These are phyloP conservation scores for Sporothrix luriei DNA, from an alignment of 2,329 filamentous ascomycete genomes.

Conservation along the genomic window DNA sequence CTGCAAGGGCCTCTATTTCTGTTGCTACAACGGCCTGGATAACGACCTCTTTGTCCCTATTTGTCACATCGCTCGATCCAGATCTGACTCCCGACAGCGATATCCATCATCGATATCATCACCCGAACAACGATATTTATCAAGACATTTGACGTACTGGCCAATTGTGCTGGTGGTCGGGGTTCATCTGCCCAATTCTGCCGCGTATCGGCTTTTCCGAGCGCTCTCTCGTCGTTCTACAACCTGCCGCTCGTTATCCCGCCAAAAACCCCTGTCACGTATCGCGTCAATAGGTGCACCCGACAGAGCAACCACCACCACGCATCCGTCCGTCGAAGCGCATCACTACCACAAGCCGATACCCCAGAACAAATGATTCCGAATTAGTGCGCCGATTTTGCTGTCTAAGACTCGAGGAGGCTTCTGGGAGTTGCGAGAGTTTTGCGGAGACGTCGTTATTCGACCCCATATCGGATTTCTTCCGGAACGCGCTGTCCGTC, in stretches of 20 bases:
- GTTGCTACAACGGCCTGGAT: background rate
- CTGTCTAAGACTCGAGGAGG: constrained; percentile 13
- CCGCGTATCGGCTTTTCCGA: constrained; percentile 17
- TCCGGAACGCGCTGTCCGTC: background rate
- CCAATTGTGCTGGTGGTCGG: background rate
- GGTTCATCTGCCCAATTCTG: constrained; percentile 14
- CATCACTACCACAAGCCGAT: background rate
- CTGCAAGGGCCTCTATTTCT: background rate
- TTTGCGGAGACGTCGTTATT: background rate
- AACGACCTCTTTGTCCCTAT: background rate
- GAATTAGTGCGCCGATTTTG: background rate
- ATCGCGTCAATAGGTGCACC: constrained; percentile 11
- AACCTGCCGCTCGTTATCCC: constrained; percentile 19
- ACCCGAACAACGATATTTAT: constrained; percentile 14
- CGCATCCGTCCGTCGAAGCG: background rate
- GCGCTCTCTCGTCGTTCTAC: background rate
- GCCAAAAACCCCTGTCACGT: constrained; percentile 1
- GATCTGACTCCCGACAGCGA: background rate
- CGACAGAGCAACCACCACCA: background rate
- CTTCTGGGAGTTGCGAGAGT: background rate
- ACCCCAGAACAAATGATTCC: constrained; percentile 8
- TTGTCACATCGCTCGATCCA: constrained; percentile 17
- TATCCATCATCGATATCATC: constrained; percentile 25
- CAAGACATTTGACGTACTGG: constrained; percentile 5
- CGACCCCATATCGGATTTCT: background rate